These are phyloP conservation scores for Halophytophthora batemanensis DNA, from an alignment of 352 stramenopile species.

Conservation along the genomic window DNA sequence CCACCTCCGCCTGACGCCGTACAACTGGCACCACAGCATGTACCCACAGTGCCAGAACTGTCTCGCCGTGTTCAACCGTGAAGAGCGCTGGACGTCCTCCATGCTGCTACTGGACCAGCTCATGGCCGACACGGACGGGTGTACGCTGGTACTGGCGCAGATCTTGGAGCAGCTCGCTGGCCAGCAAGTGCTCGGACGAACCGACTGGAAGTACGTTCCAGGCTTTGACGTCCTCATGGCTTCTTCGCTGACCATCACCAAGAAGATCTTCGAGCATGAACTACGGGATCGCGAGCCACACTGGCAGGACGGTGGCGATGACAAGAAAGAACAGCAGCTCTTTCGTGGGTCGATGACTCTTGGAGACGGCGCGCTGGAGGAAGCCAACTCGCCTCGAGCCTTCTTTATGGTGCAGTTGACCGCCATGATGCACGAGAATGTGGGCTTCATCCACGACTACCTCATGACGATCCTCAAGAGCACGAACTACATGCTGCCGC, in stretches of 20 bases:
- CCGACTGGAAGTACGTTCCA: constrained; percentile 68
- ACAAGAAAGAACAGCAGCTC: constrained; percentile 27
- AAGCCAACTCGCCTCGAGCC: constrained; percentile 23
- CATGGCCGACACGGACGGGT: constrained; percentile 32
- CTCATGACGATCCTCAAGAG: constrained; percentile 53
- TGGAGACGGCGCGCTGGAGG: constrained; percentile 22
- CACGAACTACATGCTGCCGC: constrained; percentile 67
- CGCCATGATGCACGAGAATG: constrained; percentile 47
- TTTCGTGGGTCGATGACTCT: constrained; percentile 43
- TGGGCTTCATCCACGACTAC: constrained; percentile 49
- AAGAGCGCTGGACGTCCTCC: constrained; percentile 39
- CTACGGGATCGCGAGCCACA: constrained; percentile 35
- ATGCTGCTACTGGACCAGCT: constrained; percentile 30
- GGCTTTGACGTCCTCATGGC: constrained; percentile 44
- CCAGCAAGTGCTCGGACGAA: constrained; percentile 33
- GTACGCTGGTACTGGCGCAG: constrained; percentile 45
- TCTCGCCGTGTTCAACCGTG: constrained; percentile 38
- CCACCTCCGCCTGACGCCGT: constrained; percentile 45
- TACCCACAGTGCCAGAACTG: constrained; percentile 48
- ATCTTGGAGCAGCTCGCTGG: constrained; percentile 56
- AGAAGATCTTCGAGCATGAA: constrained; percentile 40
- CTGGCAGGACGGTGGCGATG: constrained; percentile 29
- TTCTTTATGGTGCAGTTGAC: constrained; percentile 62
- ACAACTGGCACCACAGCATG: constrained; percentile 52
- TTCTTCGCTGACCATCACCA: constrained; percentile 36